These are phyloP conservation scores for Dichotomocladium elegans DNA, from an alignment of 371 early-diverging fungal species.

Conservation along the genomic window DNA sequence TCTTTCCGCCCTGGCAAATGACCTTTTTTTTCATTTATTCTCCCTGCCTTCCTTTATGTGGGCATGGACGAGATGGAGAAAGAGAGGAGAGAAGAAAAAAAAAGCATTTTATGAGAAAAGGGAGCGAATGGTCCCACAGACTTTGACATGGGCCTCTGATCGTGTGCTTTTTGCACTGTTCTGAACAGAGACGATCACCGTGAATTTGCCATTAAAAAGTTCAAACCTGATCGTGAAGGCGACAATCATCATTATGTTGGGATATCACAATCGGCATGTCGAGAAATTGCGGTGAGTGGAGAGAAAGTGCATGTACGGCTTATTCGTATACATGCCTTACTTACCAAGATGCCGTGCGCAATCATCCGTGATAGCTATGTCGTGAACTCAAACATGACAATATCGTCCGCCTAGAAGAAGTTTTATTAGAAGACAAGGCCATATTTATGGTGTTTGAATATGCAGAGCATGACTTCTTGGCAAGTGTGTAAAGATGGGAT, in stretches of 20 bases:
- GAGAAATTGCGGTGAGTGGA: slow-evolving; percentile 80
- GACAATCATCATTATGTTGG: slow-evolving; percentile 76
- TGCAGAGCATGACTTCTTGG: slow-evolving; percentile 91
- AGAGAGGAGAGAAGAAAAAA: too few relatives aligned
- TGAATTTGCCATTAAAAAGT: slow-evolving; percentile 89
- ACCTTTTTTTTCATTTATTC: not conserved
- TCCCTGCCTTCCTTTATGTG: not conserved
- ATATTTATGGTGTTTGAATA: slow-evolving; percentile 95
- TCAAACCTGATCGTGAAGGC: slow-evolving; percentile 93
- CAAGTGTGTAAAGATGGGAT: slow-evolving; percentile 21
- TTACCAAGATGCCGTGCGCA: too few relatives aligned
- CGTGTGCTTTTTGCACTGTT: too few relatives aligned
- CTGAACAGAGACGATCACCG: slow-evolving; percentile 52
- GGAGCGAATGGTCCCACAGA: not conserved
- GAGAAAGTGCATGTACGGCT: not conserved
- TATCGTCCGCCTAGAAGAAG: slow-evolving; percentile 80
- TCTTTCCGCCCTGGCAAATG: too few relatives aligned
- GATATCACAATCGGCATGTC: slow-evolving; percentile 91
- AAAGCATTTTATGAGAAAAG: too few relatives aligned
- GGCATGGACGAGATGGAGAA: not conserved
- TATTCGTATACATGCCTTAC: too few relatives aligned
- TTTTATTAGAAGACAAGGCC: slow-evolving; percentile 83
- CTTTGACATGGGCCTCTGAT: not conserved
- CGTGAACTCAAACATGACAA: slow-evolving; percentile 88
- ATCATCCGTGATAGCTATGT: slow-evolving; percentile 55